Conservation (phyloP, 345 rosid species). For the Theobroma cacao region DNA sequence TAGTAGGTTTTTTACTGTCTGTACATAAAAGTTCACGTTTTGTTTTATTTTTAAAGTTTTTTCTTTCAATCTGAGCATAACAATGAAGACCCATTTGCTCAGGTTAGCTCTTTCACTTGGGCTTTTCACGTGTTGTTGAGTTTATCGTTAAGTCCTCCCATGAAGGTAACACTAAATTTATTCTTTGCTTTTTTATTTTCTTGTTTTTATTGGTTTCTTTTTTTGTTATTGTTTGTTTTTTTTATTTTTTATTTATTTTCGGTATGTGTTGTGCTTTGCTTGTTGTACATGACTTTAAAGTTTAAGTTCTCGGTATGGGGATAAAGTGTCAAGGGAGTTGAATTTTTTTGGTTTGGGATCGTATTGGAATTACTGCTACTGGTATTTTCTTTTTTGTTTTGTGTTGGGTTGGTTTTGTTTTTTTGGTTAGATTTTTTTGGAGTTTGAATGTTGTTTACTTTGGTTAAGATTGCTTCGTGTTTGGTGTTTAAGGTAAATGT, state of each 20-base stretch:
- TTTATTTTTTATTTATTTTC: neutral
- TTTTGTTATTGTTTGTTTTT: neutral
- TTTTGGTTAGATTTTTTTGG: neutral
- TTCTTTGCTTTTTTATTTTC: neutral
- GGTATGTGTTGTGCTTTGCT: constrained; percentile 8
- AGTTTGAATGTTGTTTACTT: constrained; percentile 11
- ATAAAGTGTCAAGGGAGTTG: constrained; percentile 3
- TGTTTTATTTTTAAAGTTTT: constrained; percentile 21
- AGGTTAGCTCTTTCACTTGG: constrained; percentile 26
- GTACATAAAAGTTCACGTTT: constrained; percentile 28
- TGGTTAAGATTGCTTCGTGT: neutral
- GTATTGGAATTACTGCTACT: constrained; percentile 31
- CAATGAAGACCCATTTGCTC: constrained; percentile 28
- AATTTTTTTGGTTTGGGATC: constrained; percentile 24
- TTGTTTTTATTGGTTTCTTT: neutral
- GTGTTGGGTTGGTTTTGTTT: neutral
- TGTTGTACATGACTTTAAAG: constrained; percentile 20
- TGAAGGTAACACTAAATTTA: constrained; percentile 13
- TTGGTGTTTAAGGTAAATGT: constrained; percentile 24
- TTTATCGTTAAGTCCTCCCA: neutral
- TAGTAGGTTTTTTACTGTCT: constrained; percentile 4
- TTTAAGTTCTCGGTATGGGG: constrained; percentile 4
- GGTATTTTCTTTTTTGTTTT: neutral
- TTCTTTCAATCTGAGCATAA: constrained; percentile 30
- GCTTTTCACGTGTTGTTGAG: constrained; percentile 26